Base-by-base conservation (phyloP, 305 asterid species). In the Lippia alba region DNA sequence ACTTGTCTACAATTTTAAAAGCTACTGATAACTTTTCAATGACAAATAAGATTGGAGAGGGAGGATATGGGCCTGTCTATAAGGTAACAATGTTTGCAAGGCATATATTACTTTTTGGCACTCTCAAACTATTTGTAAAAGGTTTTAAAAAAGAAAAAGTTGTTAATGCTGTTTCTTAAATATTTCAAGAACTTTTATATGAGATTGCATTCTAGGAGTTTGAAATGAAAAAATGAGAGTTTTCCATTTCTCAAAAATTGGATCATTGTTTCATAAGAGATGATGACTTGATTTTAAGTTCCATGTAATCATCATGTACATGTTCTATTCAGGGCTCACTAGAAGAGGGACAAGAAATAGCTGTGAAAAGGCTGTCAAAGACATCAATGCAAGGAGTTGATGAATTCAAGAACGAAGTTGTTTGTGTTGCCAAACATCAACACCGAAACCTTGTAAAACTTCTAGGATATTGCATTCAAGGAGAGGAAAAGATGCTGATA, bases 11-110 rank as follows among this genome's bases (percentile, higher is more conserved):
- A 19, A 36, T 76, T 40, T 48, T 40, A 11, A 56, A 56, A 67
- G 79, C 82, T 40, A 79, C 84, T 0, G 41, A 46, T 64, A 50
- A 67, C 45, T 79, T 79, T 58, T 72, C 84, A 53, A 8, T 32
- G 10, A n/a, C 57, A 19, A 72, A 79, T 3, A 24, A 24, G 30
- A 24, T 24, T 24, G 30, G 30, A 24, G 30, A 24, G 30, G 83
- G 84, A 9, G 84, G 84, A 14, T 79, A 67, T 50, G 84, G 84
- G 48, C 71, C 74, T 40, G 84, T 79, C 58, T 79, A 67, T 62
- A 79, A 75, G 30, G 30, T 24, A 24, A 24, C 10, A 2, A 4
- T 30, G 30, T 56, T n/a, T n/a, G n/a, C n/a, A n/a, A n/a, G n/a
- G n/a, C n/a, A n/a, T n/a, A n/a, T n/a, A n/a, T n/a, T n/a, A n/a